Evolutionary conservation across 108 stramenopile species (phyloP).

Genomic region (Pelagomonas calceolata): DNA sequence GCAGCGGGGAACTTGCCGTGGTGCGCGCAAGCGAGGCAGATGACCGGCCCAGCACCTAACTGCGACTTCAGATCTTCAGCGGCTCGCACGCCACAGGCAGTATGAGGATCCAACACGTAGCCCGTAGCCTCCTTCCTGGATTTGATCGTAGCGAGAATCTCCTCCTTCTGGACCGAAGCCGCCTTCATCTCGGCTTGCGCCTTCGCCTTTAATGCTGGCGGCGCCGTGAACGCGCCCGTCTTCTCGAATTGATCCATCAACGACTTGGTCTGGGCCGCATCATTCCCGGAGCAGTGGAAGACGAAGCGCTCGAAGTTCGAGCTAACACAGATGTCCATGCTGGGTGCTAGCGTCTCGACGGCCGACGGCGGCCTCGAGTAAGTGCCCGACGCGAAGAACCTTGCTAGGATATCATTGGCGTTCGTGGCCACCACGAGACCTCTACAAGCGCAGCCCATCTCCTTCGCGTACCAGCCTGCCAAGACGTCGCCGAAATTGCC

Average conservation of each 20-base stretch:
- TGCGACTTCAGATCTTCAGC: constrained; percentile 56
- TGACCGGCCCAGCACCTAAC: constrained; percentile 41
- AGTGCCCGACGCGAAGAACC: constrained; percentile 86
- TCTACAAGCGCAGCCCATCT: constrained; percentile 92
- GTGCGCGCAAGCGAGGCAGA: constrained; percentile 91
- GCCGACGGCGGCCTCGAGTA: constrained; percentile 71
- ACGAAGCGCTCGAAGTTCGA: constrained; percentile 97
- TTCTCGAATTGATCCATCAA: constrained; percentile 86
- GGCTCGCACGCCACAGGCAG: constrained; percentile 82
- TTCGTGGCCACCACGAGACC: constrained; percentile 90
- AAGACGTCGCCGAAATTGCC: constrained; percentile 98
- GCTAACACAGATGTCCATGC: constrained; percentile 97
- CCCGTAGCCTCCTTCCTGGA: constrained; percentile 62
- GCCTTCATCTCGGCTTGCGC: constrained; percentile 78
- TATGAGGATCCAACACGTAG: constrained; percentile 94
- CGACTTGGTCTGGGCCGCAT: constrained; percentile 54
- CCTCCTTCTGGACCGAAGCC: constrained; percentile 58
- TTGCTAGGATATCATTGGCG: constrained; percentile 96
- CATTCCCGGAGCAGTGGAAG: constrained; percentile 79
- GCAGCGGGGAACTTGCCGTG: constrained; percentile 91
- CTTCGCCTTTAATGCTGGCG: constrained; percentile 56
- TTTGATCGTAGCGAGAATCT: constrained; percentile 70
- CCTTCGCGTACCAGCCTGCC: constrained; percentile 93
- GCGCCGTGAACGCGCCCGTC: constrained; percentile 73
- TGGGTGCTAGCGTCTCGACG: constrained; percentile 74